Percentiles rank a stretch among this genome's conserved stretches.
Evolutionary conservation across 2,329 filamentous ascomycete genomes (phyloP).

Genomic region (Diaporthe australafricana): DNA sequence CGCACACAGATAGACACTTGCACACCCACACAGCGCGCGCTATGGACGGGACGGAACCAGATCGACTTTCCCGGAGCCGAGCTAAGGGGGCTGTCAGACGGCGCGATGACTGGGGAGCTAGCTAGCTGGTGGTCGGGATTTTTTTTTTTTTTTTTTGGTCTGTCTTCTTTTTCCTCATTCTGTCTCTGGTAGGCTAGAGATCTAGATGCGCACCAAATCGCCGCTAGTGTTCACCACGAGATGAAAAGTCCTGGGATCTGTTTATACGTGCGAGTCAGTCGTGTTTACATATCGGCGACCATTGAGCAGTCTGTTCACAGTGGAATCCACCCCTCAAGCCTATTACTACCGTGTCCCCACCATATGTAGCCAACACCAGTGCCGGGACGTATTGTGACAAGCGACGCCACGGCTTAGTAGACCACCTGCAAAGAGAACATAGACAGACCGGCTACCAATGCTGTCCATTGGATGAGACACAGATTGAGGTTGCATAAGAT

Average conservation of each 20-base stretch:
- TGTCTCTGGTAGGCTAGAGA: constrained; percentile 10
- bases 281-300: background rate
- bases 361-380: background rate
- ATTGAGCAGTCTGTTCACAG: background rate
- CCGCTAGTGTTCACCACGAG: constrained; percentile 11
- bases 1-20: background rate
- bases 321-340: background rate
- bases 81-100: constrained; percentile 10
- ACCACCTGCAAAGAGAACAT: background rate
- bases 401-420: background rate
- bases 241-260: background rate
- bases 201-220: background rate
- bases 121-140: too few species aligned
- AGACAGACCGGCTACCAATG: background rate
- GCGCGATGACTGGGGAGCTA: constrained; percentile 3
- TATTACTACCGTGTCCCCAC: too few species aligned
- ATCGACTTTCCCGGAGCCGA: constrained; percentile 12
- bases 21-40: background rate
- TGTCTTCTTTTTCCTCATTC: background rate
- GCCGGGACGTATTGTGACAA: constrained; percentile 3
- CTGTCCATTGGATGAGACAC: constrained; percentile 14
- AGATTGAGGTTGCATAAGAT: background rate
- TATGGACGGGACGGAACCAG: constrained; percentile 6
- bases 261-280: background rate
- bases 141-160: background rate